phyloP scores from a whole-genome alignment of 139 green algal species.

The Tetradesmus lagerheimii region DNA sequence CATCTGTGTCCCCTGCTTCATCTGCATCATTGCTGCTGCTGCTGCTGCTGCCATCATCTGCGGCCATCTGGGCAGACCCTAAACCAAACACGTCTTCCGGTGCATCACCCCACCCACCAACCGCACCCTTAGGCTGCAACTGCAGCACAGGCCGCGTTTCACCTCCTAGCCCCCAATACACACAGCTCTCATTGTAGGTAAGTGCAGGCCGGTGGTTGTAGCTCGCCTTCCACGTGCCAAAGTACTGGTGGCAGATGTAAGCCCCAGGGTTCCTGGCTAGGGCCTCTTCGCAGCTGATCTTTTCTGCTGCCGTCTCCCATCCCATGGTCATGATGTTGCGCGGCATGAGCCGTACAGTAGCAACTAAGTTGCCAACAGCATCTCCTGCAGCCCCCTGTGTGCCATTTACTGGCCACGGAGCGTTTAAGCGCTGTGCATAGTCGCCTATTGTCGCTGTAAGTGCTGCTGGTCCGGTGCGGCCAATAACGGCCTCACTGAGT shows the following conservation, averaged over 20 bases:
- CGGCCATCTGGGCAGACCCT: neutral
- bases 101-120: neutral
- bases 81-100: neutral
- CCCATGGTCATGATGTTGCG: conserved; percentile 32
- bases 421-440: neutral
- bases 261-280: conserved; percentile 1
- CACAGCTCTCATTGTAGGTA: neutral
- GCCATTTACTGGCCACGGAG: conserved; percentile 24
- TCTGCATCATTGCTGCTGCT: neutral
- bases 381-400: neutral
- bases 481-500: conserved; percentile 25
- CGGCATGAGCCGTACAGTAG: conserved; percentile 5
- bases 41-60: neutral
- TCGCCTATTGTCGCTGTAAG: conserved; percentile 23
- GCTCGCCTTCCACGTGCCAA: conserved; percentile 37
- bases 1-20: neutral
- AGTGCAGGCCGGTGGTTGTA: conserved; percentile 31
- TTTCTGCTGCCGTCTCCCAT: conserved; percentile 34
- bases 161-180: neutral
- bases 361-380: neutral
- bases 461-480: conserved; percentile 23
- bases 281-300: conserved; percentile 30
- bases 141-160: neutral
- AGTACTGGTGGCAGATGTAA: conserved; percentile 48
- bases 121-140: neutral